phyloP scores from a whole-genome alignment of 768 basidiomycete genomes.

The Paxillus involutus region DNA sequence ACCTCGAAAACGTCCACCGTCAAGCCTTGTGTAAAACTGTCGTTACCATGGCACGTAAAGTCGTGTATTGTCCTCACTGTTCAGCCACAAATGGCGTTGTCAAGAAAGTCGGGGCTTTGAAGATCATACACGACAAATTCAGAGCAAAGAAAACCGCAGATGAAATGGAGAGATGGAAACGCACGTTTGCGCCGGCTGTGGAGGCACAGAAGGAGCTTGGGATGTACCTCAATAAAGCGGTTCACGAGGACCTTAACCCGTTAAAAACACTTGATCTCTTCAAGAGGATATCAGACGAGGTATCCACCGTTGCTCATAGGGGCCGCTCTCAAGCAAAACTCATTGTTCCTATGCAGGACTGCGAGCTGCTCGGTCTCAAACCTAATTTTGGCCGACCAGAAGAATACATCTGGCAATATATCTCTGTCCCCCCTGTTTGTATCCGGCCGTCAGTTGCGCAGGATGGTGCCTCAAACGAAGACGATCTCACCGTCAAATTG shows the following conservation, averaged over 20 bases:
- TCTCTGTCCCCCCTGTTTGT: slow-evolving; percentile 96
- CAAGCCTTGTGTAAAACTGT: slow-evolving; percentile 82
- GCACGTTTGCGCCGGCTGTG: slow-evolving; percentile 76
- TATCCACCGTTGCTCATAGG: slow-evolving; percentile 27
- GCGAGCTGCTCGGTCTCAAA: slow-evolving; percentile 88
- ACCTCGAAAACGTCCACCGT: slow-evolving; percentile 91
- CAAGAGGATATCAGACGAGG: slow-evolving; percentile 89
- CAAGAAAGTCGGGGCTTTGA: slow-evolving; percentile 92
- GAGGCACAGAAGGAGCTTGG: slow-evolving; percentile 86
- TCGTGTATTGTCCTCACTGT: slow-evolving; percentile 91
- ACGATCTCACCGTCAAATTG: slow-evolving; percentile 95
- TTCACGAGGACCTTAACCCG: slow-evolving; percentile 92
- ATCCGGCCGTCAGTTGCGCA: slow-evolving; percentile 97
- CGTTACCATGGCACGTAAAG: slow-evolving; percentile 84
- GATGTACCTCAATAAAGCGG: slow-evolving; percentile 81
- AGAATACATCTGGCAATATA: slow-evolving; percentile 98
- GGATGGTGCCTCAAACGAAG: slow-evolving; percentile 97
- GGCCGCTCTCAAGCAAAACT: not conserved
- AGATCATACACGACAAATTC: slow-evolving; percentile 98
- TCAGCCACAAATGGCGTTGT: slow-evolving; percentile 92
- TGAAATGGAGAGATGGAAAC: slow-evolving; percentile 86
- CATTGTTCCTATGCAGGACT: slow-evolving; percentile 60
- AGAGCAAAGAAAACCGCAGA: slow-evolving; percentile 90
- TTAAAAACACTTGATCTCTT: slow-evolving; percentile 92
- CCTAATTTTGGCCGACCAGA: slow-evolving; percentile 91